phyloP scores from a whole-genome alignment of 2,329 filamentous ascomycete genomes.

The Sporothrix euskadiensis region DNA sequence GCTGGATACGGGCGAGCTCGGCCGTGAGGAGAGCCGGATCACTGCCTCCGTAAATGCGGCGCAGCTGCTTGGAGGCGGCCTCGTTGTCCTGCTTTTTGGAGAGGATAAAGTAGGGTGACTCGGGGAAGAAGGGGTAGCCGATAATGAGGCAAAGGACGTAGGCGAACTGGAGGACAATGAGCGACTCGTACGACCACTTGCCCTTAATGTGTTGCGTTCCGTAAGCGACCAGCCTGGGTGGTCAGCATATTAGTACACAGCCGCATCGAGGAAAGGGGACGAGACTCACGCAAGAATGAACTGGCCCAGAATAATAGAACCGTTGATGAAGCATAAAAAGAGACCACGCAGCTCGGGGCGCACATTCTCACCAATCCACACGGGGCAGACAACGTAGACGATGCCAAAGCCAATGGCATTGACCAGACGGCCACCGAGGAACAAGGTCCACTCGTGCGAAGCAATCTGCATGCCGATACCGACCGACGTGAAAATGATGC shows the following conservation, averaged over 20 bases:
- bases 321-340: constrained; percentile 17
- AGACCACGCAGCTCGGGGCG: constrained; percentile 19
- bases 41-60: neutral
- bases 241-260: too few species aligned
- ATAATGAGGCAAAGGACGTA: neutral
- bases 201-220: constrained; percentile 7
- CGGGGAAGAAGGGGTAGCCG: constrained; percentile 22
- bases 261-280: neutral
- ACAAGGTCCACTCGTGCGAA: constrained; percentile 19
- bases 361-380: constrained; percentile 22
- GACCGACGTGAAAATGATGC: constrained; percentile 12
- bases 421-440: constrained; percentile 9
- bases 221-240: neutral
- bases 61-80: neutral
- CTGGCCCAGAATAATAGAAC: constrained; percentile 20
- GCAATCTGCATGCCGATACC: constrained; percentile 23
- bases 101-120: constrained; percentile 17
- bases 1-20: constrained; percentile 10
- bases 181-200: constrained; percentile 14
- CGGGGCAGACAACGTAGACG: neutral
- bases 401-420: constrained; percentile 17
- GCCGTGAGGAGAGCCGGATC: neutral
- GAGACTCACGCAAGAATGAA: neutral
- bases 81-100: neutral
- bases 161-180: constrained; percentile 10